These are phyloP conservation scores for Austroboletus niveus DNA, from an alignment of 1,284 basidiomycete genomes.

Conservation along the genomic window DNA sequence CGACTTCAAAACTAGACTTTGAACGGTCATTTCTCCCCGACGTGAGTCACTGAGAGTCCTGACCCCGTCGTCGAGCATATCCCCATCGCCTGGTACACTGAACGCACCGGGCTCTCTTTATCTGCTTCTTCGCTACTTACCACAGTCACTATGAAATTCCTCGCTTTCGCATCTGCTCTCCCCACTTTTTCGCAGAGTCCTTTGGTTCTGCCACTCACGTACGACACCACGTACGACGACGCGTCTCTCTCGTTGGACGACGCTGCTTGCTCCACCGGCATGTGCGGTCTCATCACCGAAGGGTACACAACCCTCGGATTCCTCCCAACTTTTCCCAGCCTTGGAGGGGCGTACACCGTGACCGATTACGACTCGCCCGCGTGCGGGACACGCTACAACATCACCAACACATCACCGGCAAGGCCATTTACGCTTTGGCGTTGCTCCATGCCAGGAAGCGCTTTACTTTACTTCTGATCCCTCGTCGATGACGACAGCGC, in stretches of 20 bases:
- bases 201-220: not conserved
- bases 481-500: too few relatives aligned
- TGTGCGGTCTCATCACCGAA: conserved; percentile 45
- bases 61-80: too few relatives aligned
- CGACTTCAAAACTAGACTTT: too few relatives aligned
- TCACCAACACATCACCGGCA: not conserved
- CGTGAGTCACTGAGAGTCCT: too few relatives aligned
- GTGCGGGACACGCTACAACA: not conserved
- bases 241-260: conserved; percentile 30
- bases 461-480: too few relatives aligned
- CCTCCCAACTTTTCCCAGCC: conserved; percentile 44
- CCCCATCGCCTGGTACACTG: too few relatives aligned
- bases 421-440: too few relatives aligned
- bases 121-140: too few relatives aligned
- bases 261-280: conserved; percentile 51
- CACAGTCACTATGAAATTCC: not conserved
- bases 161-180: not conserved
- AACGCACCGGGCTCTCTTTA: too few relatives aligned
- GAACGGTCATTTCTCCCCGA: too few relatives aligned
- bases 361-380: not conserved
- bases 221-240: not conserved
- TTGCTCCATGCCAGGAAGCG: too few relatives aligned
- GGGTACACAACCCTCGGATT: conserved; percentile 39
- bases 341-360: conserved; percentile 42
- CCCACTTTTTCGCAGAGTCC: not conserved